Evolutionary conservation across 441 rosid species (phyloP), one percentile per base, ranked within the genome.

Genomic region (Syzygium syzygioides): DNA sequence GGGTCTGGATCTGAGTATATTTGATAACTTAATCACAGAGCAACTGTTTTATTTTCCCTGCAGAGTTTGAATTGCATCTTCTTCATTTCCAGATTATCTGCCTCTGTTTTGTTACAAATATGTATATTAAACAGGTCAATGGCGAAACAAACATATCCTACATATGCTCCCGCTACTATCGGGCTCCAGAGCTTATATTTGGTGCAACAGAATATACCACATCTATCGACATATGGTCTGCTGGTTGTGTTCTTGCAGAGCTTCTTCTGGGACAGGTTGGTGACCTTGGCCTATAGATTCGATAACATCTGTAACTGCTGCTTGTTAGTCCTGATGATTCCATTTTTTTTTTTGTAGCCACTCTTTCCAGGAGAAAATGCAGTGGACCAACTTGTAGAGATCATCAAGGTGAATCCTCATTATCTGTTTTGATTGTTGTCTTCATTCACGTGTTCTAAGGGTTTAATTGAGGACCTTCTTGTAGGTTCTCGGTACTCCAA

Each of bases 231-330:
- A 98, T 97, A 87, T 97, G 99, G 99, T 98, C 99, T 59, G 99
- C 99, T 90, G 99, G 99, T 86, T 98, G 99, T 94, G 98, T 98
- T 55, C 99, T 98, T 85, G 99, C 99, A 25, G 99, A 98, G 93
- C 99, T 98, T 89, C 97, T 98, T 87, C 93, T 98, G 57, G 99
- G 99, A 89, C 99, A 96, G 96, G 99, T 97, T 89, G 88, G 93
- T 91, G 41, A 79, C 86, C 60, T 32, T 18, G 37, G 55, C 15
- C 41, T 9, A 20, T 30, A 66, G 45, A 57, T 88, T 53, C 4
- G 20, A 32, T 87, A 30, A 54, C 71, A 60, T 30, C 62, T 57
- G 34, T 59, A 60, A 37, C 20, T 59, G 66, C 64, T 85, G 37
- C 76, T 37, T 23, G 30, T 53, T 45, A 18, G 55, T 85, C n/a